Evolutionary conservation across 2,329 filamentous ascomycete species (phyloP).

Genomic region (Trichoderma cornu-damae): DNA sequence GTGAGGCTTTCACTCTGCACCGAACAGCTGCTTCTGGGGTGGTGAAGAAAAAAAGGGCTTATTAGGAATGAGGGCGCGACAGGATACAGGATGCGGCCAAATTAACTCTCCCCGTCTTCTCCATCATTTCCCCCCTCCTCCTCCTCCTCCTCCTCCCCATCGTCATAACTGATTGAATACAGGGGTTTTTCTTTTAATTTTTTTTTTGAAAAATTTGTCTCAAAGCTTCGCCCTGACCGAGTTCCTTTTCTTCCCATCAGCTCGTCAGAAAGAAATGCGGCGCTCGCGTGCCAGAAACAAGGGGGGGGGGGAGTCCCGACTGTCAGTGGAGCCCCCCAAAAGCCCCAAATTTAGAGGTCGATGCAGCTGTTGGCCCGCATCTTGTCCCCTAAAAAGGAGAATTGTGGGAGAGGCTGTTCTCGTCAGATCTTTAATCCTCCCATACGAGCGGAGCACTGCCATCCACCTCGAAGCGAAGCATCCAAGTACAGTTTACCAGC

Average conservation of each 20-base stretch:
- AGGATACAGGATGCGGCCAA: neutral
- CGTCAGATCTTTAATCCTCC: slow-evolving; percentile 9
- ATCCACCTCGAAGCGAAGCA: neutral
- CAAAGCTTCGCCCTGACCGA: no score
- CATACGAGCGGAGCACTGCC: slow-evolving; percentile 6
- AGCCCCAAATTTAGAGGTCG: slow-evolving; percentile 17
- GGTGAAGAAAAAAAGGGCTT: no score
- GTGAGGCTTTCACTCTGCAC: slow-evolving; percentile 13
- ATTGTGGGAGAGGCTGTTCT: slow-evolving; percentile 9
- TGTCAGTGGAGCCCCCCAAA: neutral
- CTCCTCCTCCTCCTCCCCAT: neutral
- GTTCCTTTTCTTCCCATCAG: neutral
- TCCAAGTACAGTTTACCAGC: neutral
- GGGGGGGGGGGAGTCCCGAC: slow-evolving; percentile 2
- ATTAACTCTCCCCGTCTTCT: neutral
- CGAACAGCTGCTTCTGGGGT: neutral
- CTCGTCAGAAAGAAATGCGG: neutral
- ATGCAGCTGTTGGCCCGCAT: slow-evolving; percentile 4
- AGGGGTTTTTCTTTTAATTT: no score
- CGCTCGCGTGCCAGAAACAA: neutral
- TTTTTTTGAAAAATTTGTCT: no score
- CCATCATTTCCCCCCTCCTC: neutral
- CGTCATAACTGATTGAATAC: no score
- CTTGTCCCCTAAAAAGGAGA: slow-evolving; percentile 13
- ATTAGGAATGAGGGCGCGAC: no score